Base-by-base conservation (phyloP, 2,329 filamentous ascomycete genomes). In the Nemania sp. region DNA sequence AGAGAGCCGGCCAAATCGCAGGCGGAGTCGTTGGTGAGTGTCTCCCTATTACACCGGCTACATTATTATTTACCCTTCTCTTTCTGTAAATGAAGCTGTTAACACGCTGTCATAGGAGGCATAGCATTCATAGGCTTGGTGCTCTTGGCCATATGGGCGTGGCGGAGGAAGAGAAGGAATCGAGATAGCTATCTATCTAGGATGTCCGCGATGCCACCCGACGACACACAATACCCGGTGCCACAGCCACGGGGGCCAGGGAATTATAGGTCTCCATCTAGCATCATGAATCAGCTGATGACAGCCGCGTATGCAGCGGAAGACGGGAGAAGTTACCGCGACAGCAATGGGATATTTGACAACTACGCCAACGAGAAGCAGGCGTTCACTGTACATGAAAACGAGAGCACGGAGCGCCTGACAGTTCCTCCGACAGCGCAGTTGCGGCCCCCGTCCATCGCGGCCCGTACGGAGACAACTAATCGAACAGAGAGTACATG, bases 261-360 rank as follows among this genome's bases (percentile, higher is more conserved):
- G 11, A 63, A 43, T 18, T 29, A 35, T 5, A 26, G 65, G n/a
- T 61, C 65, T 5, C 62, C 66, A 7, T 68, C 66, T 2, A 68
- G 62, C 52, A 65, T 68, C 52, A 68, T 68, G 66, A 65, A 65
- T 24, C 55, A 65, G 7, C 4, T 68, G 52, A 68, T 68, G 62
- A 60, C 56, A 8, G 66, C 62, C 20, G 62, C 43, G 1, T 68
- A 68, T 15, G 61, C 55, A 10, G 66, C 61, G 15, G 66, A 68
- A 29, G 66, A 68, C 18, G 66, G 60, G 41, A 18, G 15, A 20
- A 26, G 32, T 5, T 43, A 55, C 38, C 64, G 64, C 29, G 24
- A 62, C 20, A 66, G 57, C 43, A 18, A 32, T n/a, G 24, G 52
- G 10, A 35, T 24, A 1, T 49, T 61, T 15, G 60, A 61, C 49